These are phyloP conservation scores for Poronia punctata DNA, from an alignment of 495 filamentous ascomycete genomes.

Conservation along the genomic window DNA sequence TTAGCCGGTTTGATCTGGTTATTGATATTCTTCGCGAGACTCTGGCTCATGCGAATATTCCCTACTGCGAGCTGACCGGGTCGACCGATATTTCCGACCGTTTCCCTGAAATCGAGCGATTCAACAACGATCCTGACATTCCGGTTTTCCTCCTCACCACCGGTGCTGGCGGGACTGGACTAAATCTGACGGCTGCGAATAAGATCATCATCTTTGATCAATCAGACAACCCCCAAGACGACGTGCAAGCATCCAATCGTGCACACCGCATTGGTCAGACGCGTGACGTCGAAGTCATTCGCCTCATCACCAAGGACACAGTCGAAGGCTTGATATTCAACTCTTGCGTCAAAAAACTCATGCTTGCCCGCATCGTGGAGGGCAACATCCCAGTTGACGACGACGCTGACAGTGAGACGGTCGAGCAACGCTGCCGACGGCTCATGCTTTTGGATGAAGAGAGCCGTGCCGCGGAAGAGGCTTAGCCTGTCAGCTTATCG, in stretches of 20 bases:
- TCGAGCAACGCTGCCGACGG: slow-evolving; percentile 21
- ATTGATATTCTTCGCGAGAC: slow-evolving; percentile 84
- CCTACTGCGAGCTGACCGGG: slow-evolving; percentile 78
- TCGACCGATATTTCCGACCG: slow-evolving; percentile 74
- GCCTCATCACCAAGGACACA: slow-evolving; percentile 73
- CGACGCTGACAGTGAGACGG: slow-evolving; percentile 19
- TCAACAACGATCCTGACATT: slow-evolving; percentile 67
- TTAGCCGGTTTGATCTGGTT: slow-evolving; percentile 87
- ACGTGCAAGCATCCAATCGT: slow-evolving; percentile 92
- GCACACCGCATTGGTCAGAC: slow-evolving; percentile 92
- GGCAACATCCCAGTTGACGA: slow-evolving; percentile 25
- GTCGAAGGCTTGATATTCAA: slow-evolving; percentile 91
- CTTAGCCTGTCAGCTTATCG: background rate
- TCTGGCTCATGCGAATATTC: slow-evolving; percentile 63
- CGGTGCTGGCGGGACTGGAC: slow-evolving; percentile 87
- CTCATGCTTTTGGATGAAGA: slow-evolving; percentile 22
- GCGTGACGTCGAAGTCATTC: slow-evolving; percentile 74
- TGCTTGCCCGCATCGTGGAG: slow-evolving; percentile 76
- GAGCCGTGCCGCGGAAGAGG: background rate
- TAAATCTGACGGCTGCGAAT: slow-evolving; percentile 91
- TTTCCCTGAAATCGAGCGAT: slow-evolving; percentile 80
- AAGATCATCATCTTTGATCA: slow-evolving; percentile 97
- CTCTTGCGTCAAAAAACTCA: slow-evolving; percentile 83
- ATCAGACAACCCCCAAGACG: slow-evolving; percentile 92
- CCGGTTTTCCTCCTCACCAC: slow-evolving; percentile 90